These are phyloP conservation scores for Mesembryanthemum crystallinum DNA, from an alignment of 148 eudicot genomes.

Conservation along the genomic window DNA sequence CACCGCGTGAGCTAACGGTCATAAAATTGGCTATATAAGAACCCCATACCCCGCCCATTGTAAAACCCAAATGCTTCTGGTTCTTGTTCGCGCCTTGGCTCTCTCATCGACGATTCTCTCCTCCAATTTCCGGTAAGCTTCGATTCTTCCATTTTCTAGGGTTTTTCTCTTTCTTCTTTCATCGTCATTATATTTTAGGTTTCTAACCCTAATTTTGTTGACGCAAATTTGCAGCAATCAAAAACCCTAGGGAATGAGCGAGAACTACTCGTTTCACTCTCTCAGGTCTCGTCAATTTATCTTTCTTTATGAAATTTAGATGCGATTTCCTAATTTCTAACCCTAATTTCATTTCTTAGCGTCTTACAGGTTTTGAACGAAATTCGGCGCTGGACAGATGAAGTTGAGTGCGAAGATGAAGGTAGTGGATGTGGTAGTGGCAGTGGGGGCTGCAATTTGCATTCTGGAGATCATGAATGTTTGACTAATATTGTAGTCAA, in stretches of 20 bases:
- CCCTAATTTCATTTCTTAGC: not conserved
- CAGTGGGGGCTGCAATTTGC: constrained; percentile 14
- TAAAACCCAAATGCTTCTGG: too few species aligned
- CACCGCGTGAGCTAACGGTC: too few species aligned
- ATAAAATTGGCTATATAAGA: too few species aligned
- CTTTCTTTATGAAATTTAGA: not conserved
- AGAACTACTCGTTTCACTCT: constrained; percentile 42
- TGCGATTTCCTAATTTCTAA: not conserved
- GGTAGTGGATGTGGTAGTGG: not conserved
- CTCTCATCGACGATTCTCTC: constrained; percentile 40
- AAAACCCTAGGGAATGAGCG: constrained; percentile 32
- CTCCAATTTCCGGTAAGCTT: constrained; percentile 32
- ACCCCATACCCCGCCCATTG: too few species aligned
- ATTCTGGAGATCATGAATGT: constrained; percentile 37
- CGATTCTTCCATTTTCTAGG: not conserved
- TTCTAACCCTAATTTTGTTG: not conserved
- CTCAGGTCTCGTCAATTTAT: constrained; percentile 38
- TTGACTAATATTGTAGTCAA: constrained; percentile 36
- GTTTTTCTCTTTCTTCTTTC: not conserved
- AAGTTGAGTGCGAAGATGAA: too few species aligned
- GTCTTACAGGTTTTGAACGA: constrained; percentile 40
- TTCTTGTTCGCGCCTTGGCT: constrained; percentile 51
- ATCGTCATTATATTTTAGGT: not conserved
- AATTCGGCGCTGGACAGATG: constrained; percentile 53
- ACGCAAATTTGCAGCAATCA: constrained; percentile 38